Evolutionary conservation across 805 yeast genomes (phyloP), one percentile per base, ranked within the genome.

Genomic region (Pichia eremophila): DNA sequence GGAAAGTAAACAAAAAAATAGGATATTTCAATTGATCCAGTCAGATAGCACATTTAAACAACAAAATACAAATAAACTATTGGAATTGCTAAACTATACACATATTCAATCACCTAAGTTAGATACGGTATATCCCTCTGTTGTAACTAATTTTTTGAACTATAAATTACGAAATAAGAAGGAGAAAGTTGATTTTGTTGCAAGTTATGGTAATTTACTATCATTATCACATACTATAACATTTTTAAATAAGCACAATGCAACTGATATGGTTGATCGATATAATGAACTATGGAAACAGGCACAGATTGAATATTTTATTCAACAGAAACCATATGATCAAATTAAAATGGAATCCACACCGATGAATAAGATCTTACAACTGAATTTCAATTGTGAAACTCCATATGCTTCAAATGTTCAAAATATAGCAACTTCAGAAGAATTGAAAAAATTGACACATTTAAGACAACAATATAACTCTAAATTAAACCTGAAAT

Each of bases 381-480:
- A 44, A 31, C n/a, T 44, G n/a, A 28, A 44, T 8, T 31, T 44
- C 28, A 15, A 32, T 15, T 14, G 17, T 32, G 36, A 32, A 32
- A 32, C 36, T 7, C 36, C 36, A 32, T 32, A 8, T 32, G n/a
- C 36, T 14, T 9, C 8, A 32, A 32, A 32, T 32, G 36, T 32
- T 12, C 36, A 29, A 29, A 4, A 32, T 32, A 15, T 43, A 45
- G 5, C n/a, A 14, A 14, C 36, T 14, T 3, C 36, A 12, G 17
- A 32, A 28, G 29, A 42, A 11, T 19, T 44, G 10, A 4, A 2
- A 4, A 47, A 40, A 27, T 28, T 47, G 9, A 35, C 41, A 9
- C 28, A 28, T 34, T 25, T 59, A 35, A 47, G 56, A 19, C 10
- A 38, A 5, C 51, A 57, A 42, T 59, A 49, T 44, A 50, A 46